Base-by-base conservation (phyloP, 192 early-diverging fungal species). In the Chytriomyces hyalinus region DNA sequence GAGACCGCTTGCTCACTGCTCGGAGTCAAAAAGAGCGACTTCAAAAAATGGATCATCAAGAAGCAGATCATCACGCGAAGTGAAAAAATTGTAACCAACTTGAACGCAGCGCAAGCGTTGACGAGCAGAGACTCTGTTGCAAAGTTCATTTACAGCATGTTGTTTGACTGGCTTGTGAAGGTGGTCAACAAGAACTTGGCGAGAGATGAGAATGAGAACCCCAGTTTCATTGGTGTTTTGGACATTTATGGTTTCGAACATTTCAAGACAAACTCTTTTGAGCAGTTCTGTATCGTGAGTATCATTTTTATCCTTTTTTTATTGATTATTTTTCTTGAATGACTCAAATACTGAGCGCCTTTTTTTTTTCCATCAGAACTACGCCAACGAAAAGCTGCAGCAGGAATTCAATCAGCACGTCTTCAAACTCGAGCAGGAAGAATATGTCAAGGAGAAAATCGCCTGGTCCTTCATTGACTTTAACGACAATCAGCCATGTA, bases 211-310 rank as follows among this genome's bases (percentile, higher is more conserved):
- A 72, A 77, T 7, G 82, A 85, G 7, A 49, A 81, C 5, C 84
- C 83, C 48, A 65, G 76, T 45, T 98, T 99, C 78, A 99, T 99
- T 80, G 97, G 97, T 87, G 97, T 99, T 1, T 87, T 99, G 68
- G 97, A 99, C 90, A 99, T 99, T 77, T 99, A 98, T 79, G 97
- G 89, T 60, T 99, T 99, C 81, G 97, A 99, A 83, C 96, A 98
- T 80, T 99, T 99, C 83, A 93, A 95, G 85, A 97, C 96, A 86
- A 99, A 99, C 87, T 98, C 96, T 24, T 99, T 99, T 75, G 97
- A 99, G 86, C 97, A 99, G 88, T 98, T 98, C 83, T 99, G 97
- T 89, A 97, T 99, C 67, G 72, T 73, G 63, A 61, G 65, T 63
- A 4, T 7, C 24, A 7, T 61, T 63, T 46, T 4, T 26, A 26